Percentiles rank a stretch among this genome's conserved stretches.
Evolutionary conservation across 1,284 basidiomycete genomes (phyloP).

Genomic region (Cutaneotrichosporon mucoides): DNA sequence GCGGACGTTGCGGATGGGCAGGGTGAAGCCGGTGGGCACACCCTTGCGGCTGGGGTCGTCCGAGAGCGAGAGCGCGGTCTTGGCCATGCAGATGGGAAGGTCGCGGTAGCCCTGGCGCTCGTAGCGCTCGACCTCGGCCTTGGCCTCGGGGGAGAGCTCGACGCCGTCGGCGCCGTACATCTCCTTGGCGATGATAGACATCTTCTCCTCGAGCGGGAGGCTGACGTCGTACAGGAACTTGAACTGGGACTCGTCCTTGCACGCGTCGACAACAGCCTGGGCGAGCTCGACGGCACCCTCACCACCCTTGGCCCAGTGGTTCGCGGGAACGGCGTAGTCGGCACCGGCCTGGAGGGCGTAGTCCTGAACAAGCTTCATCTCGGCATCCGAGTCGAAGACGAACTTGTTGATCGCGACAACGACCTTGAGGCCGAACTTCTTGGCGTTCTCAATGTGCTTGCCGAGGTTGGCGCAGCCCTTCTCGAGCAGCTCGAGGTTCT

Average conservation of each 20-base stretch:
- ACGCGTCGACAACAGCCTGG: constrained; percentile 76
- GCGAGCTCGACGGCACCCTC: constrained; percentile 81
- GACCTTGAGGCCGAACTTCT: constrained; percentile 95
- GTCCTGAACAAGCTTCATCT: constrained; percentile 78
- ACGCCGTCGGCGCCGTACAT: constrained; percentile 91
- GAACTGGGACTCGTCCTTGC: constrained; percentile 78
- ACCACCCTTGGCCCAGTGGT: constrained; percentile 95
- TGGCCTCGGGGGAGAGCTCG: constrained; percentile 74
- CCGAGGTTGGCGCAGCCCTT: constrained; percentile 90
- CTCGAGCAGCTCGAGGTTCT: constrained; percentile 84
- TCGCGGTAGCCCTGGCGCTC: constrained; percentile 62
- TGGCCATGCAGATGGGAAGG: constrained; percentile 86
- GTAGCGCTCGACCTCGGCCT: constrained; percentile 84
- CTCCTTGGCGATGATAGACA: constrained; percentile 75
- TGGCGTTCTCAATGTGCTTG: constrained; percentile 91
- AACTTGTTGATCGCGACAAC: constrained; percentile 96
- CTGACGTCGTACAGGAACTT: constrained; percentile 86
- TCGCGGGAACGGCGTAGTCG: constrained; percentile 90
- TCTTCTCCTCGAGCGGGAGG: constrained; percentile 80
- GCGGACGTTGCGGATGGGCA: constrained; percentile 86
- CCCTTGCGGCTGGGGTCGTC: constrained; percentile 89
- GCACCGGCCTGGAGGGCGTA: constrained; percentile 81
- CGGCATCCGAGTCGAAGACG: constrained; percentile 85
- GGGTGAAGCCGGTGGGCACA: constrained; percentile 83
- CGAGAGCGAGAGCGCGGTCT: constrained; percentile 95